These are phyloP conservation scores for Dalbergia cultrata DNA, from an alignment of 306 rosid species.

Conservation along the genomic window DNA sequence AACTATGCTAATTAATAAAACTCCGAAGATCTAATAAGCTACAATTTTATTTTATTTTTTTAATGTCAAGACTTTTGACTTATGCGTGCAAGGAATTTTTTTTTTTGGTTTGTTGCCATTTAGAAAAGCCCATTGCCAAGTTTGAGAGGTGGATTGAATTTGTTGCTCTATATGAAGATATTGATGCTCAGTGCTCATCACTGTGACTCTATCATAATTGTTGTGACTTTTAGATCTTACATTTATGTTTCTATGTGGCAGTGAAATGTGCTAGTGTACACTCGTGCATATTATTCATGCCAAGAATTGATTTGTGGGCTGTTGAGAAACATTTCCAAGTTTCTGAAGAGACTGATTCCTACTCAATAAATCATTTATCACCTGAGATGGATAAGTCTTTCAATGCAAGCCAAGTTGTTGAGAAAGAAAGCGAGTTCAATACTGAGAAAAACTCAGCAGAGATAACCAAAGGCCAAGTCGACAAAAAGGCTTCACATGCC, in stretches of 20 bases:
- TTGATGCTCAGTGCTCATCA: neutral
- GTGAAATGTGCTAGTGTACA: slow-evolving; percentile 79
- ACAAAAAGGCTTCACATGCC: slow-evolving; percentile 64
- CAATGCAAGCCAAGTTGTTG: slow-evolving; percentile 46
- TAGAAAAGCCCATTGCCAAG: neutral
- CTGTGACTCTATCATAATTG: slow-evolving; percentile 16
- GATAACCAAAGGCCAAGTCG: slow-evolving; percentile 47
- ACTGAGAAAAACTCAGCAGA: slow-evolving; percentile 52
- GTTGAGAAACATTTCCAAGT: slow-evolving; percentile 60
- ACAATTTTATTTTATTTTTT: neutral
- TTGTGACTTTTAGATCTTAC: slow-evolving; percentile 23
- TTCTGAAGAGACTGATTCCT: slow-evolving; percentile 56
- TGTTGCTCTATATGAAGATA: slow-evolving; percentile 14
- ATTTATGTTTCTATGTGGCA: slow-evolving; percentile 57
- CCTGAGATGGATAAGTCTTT: slow-evolving; percentile 48
- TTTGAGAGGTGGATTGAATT: slow-evolving; percentile 21
- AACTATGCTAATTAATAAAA: slow-evolving; percentile 26
- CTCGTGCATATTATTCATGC: slow-evolving; percentile 82
- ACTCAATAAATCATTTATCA: slow-evolving; percentile 49
- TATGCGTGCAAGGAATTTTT: slow-evolving; percentile 3
- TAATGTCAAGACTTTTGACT: slow-evolving; percentile 13
- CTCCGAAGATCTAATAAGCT: slow-evolving; percentile 7
- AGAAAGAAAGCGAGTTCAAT: slow-evolving; percentile 51
- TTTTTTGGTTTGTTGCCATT: neutral
- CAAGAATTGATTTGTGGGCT: slow-evolving; percentile 96